These are phyloP conservation scores for Schizosaccharomyces octosporus DNA, from an alignment of 805 yeast genomes.

Conservation along the genomic window DNA sequence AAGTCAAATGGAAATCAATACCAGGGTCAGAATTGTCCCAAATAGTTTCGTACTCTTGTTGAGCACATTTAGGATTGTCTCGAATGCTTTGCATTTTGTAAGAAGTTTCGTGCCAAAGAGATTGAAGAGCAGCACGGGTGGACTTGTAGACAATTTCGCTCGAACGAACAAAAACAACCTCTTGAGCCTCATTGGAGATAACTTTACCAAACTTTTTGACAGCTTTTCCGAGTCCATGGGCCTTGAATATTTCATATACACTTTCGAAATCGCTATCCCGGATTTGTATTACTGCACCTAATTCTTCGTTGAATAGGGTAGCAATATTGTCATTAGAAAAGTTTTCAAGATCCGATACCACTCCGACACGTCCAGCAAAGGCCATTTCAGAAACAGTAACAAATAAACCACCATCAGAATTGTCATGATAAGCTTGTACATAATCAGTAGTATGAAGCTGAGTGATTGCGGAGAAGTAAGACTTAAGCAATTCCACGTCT, in stretches of 20 bases:
- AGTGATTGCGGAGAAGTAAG: constrained; percentile 43
- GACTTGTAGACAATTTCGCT: constrained; percentile 20
- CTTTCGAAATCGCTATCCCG: constrained; percentile 24
- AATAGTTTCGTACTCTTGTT: constrained; percentile 57
- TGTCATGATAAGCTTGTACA: constrained; percentile 78
- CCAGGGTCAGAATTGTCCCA: constrained; percentile 77
- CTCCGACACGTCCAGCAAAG: constrained; percentile 78
- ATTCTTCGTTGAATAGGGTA: constrained; percentile 67
- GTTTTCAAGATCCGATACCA: constrained; percentile 23
- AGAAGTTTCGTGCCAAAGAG: constrained; percentile 69
- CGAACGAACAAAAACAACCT: constrained; percentile 12
- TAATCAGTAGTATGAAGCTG: constrained; percentile 31
- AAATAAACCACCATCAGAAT: constrained; percentile 88
- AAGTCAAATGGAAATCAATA: constrained; percentile 55
- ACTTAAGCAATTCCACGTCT: constrained; percentile 34
- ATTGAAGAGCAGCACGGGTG: constrained; percentile 50
- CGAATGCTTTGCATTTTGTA: constrained; percentile 73
- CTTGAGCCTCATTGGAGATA: constrained; percentile 26
- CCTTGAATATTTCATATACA: constrained; percentile 31
- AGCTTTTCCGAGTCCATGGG: constrained; percentile 31
- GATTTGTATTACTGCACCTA: constrained; percentile 90
- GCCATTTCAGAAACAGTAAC: constrained; percentile 84
- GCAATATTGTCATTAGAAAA: constrained; percentile 22
- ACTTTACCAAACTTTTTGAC: constrained; percentile 41
- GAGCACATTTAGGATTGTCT: constrained; percentile 80